Evolutionary conservation across 345 rosid genomes (phyloP).

Genomic region (Salix caprea): DNA sequence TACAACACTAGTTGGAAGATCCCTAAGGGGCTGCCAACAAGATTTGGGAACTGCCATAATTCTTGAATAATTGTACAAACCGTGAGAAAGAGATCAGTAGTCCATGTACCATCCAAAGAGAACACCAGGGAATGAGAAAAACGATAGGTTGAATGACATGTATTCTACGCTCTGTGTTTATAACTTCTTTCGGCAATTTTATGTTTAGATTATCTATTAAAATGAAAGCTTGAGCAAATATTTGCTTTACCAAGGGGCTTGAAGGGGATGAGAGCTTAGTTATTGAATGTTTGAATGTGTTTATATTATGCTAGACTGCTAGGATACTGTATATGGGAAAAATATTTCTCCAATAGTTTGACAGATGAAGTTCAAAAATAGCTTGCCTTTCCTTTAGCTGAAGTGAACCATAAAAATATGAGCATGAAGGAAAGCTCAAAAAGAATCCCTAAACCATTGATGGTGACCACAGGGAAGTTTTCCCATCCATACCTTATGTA

Average conservation of each 20-base stretch:
- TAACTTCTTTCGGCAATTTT: slow-evolving; percentile 62
- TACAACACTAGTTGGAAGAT: slow-evolving; percentile 60
- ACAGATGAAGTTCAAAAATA: background rate
- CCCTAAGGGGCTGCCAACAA: slow-evolving; percentile 66
- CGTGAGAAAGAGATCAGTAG: slow-evolving; percentile 65
- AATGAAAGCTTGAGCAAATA: background rate
- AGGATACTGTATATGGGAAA: background rate
- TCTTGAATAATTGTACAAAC: slow-evolving; percentile 30
- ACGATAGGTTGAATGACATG: slow-evolving; percentile 86
- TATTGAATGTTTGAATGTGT: background rate
- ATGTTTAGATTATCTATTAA: background rate
- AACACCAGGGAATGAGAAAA: slow-evolving; percentile 73
- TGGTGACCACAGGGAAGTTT: slow-evolving; percentile 60
- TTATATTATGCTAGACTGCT: background rate
- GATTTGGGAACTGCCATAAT: slow-evolving; percentile 60
- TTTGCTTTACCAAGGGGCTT: background rate
- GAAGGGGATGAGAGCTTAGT: background rate
- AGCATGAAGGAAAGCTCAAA: slow-evolving; percentile 60
- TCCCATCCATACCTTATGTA: slow-evolving; percentile 95
- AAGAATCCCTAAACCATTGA: slow-evolving; percentile 71
- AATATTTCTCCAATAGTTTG: background rate
- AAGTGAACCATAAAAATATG: slow-evolving; percentile 52
- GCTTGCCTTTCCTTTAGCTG: slow-evolving; percentile 56
- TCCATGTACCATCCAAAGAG: slow-evolving; percentile 73
- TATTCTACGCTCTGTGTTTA: slow-evolving; percentile 73